Evolutionary conservation across 2,329 filamentous ascomycete species (phyloP), one percentile per base, ranked within the genome.

Genomic region (Aspergillus fischeri): DNA sequence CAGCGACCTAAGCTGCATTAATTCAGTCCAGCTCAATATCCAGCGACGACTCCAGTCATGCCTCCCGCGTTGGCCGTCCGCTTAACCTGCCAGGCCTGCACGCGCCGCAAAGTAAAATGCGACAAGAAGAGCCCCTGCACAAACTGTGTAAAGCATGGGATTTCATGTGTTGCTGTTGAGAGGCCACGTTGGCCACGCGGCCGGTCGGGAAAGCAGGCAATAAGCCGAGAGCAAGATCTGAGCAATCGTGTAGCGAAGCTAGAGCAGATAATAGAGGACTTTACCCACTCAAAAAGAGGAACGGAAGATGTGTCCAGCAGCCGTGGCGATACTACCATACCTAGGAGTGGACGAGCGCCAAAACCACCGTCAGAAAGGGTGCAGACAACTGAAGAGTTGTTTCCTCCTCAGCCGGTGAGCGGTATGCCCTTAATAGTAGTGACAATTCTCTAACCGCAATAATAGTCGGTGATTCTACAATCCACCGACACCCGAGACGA

Each of bases 401-500:
- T 35, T 35, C 11, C 6, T 35, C 5, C 14, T 3, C 32, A 35
- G 32, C 32, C 14, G 4, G 14, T 32, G 29, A 32, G 29, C 29
- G 4, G 11, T 14, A 4, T 4, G 10, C 11, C 29, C 29, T 32
- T 14, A 11, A 4, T 32, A 14, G 10, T 32, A 14, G 10, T 4
- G 5, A 32, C 11, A 11, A 32, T 4, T 5, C 29, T 32, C 29
- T 32, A 14, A 32, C 4, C 2, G 1, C 10, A 32, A 3, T 4
- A 32, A 14, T 14, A 32, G 29, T 32, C 29, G 4, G 4, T 17
- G 32, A 35, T 35, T 35, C 4, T 4, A 4, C 32, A 4, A 14
- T 11, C 11, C 1, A 1, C 32, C 32, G 10, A 6, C 10, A 14
- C 0, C 4, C 0, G 0, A 35, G 32, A 35, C 1, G 32, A 35